A percentile compares a stretch with the other conserved stretches of the same genome.
Conservation (phyloP, 805 yeast genomes). For the Wickerhamomyces mucosus region DNA sequence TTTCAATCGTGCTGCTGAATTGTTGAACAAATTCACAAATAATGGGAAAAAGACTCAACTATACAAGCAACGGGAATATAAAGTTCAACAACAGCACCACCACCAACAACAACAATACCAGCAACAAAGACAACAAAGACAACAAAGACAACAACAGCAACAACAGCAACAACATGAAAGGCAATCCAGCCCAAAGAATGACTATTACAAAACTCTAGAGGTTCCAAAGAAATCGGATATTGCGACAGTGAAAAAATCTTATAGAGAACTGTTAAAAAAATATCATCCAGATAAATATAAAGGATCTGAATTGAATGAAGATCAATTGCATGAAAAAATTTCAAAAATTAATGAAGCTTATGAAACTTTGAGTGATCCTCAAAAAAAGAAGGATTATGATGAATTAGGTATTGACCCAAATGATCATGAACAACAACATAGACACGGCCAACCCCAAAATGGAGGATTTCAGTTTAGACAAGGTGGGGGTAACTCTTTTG, state of each 20-base stretch:
- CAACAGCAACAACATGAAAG: slow-evolving; percentile 30
- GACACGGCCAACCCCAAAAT: slow-evolving; percentile 4
- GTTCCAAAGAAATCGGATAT: slow-evolving; percentile 59
- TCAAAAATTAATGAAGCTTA: slow-evolving; percentile 90
- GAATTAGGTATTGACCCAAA: slow-evolving; percentile 44
- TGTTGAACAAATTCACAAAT: slow-evolving; percentile 31
- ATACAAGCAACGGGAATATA: no score
- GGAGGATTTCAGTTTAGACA: slow-evolving; percentile 3
- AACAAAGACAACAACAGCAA: slow-evolving; percentile 31
- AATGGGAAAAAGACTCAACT: slow-evolving; percentile 27
- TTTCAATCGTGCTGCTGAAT: slow-evolving; percentile 29
- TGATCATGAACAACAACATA: slow-evolving; percentile 21
- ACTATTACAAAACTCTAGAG: slow-evolving; percentile 74
- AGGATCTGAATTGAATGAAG: slow-evolving; percentile 62
- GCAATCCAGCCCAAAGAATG: slow-evolving; percentile 37
- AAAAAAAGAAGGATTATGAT: slow-evolving; percentile 59
- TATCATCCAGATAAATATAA: slow-evolving; percentile 91
- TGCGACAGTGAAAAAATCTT: slow-evolving; percentile 69
- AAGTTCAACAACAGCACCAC: slow-evolving; percentile 15
- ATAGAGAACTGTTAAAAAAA: slow-evolving; percentile 65
- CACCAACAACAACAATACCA: slow-evolving; percentile 32
- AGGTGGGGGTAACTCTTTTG: slow-evolving; percentile 5
- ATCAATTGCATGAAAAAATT: slow-evolving; percentile 41
- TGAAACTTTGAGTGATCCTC: slow-evolving; percentile 67
- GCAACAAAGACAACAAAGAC: slow-evolving; percentile 38